Evolutionary conservation across 1,284 basidiomycete genomes (phyloP), one percentile per base, ranked within the genome.

Genomic region (Fomitopsis betulina): DNA sequence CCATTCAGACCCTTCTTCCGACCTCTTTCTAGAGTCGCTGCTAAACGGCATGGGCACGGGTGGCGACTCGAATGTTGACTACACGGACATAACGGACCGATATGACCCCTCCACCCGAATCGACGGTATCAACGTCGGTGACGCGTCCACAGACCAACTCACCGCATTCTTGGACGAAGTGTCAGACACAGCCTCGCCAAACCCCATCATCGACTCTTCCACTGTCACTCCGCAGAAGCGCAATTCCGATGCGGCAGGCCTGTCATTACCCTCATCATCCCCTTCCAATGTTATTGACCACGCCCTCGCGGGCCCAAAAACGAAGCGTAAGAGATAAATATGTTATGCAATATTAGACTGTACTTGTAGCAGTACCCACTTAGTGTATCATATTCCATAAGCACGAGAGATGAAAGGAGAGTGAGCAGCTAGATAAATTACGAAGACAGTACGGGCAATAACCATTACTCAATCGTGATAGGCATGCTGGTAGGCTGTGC

Each of bases 1-100:
- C 21, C 56, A 53, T n/a, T 50, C 32, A n/a, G 52, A 58, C 40
- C 23, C 65, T 1, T 59, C 67, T 4, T 60, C 66, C 4, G 79
- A 81, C 57, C 78, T 79, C 62, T 80, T 82, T 65, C 77, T 82
- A 60, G 78, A 81, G 57, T 69, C 79, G 35, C 79, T 81, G 65
- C 62, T 82, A 55, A 74, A 69, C 57, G 71, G 73, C 59, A 70
- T 75, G 56, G 49, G 25, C 3, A 65, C 67, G 32, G 60, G 53
- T 4, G 53, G 65, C 13, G 69, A 64, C 58, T 67, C 57, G 5
- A 47, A 57, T 33, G 27, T 32, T 5, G 61, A 53, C 19, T 70
- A 67, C 63, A 63, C 67, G 2, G 76, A 78, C 58, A 63, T 75
- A 10, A 73, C 73, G 35, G 70, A 72, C 57, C 66, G 61, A 19